phyloP scores from a whole-genome alignment of 1,284 basidiomycete species.

The Ustilago loliicola region DNA sequence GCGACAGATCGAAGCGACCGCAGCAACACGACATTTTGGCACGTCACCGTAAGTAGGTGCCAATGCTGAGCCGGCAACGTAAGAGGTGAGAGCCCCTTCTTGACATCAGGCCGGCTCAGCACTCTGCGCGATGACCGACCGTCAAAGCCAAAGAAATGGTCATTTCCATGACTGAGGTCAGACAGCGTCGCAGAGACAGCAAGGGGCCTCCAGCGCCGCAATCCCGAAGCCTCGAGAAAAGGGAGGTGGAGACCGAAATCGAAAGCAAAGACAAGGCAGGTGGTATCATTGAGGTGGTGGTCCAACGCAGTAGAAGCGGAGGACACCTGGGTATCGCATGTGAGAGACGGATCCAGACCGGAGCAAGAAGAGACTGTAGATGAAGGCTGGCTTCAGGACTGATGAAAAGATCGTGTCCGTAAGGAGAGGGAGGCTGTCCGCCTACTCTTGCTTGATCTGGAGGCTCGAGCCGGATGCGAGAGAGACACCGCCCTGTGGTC shows the following conservation, averaged over 20 bases:
- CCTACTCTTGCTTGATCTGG: constrained; percentile 46
- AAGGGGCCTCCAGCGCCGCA: constrained; percentile 1
- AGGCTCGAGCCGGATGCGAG: constrained; percentile 39
- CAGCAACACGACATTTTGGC: constrained; percentile 11
- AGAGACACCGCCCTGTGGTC: constrained; percentile 36
- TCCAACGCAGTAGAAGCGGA: background rate
- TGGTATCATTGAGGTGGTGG: constrained; percentile 42
- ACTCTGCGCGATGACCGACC: constrained; percentile 16
- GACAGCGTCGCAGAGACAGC: constrained; percentile 11
- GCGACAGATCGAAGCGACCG: background rate
- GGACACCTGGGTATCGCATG: constrained; percentile 40
- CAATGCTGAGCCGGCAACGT: background rate
- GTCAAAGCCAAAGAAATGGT: constrained; percentile 7
- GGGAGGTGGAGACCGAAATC: constrained; percentile 6
- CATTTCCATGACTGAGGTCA: constrained; percentile 21
- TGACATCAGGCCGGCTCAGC: background rate
- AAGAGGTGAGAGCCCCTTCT: background rate
- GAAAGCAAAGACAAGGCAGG: constrained; percentile 29
- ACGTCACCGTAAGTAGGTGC: constrained; percentile 1
- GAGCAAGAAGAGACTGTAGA: constrained; percentile 32
- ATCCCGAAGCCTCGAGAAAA: background rate
- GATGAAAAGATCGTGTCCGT: constrained; percentile 3
- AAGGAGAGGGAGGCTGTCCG: background rate
- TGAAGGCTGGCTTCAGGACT: constrained; percentile 17
- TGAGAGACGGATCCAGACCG: constrained; percentile 28